Conservation (phyloP, 495 filamentous ascomycete species). For the Penicillium daleae region DNA sequence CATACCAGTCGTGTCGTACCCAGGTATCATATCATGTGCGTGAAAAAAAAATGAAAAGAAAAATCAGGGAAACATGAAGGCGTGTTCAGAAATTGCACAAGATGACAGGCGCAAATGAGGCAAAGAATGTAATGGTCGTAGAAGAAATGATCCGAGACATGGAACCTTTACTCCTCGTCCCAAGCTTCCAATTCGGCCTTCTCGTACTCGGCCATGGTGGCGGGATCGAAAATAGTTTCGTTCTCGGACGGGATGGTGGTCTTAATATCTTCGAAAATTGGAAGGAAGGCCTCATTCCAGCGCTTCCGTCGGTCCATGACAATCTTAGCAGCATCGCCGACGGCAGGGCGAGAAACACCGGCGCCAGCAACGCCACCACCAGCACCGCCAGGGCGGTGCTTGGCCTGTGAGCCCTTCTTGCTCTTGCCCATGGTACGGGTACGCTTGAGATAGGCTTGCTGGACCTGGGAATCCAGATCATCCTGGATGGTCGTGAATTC, state of each 20-base stretch:
- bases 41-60: background rate
- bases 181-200: slow-evolving; percentile 74
- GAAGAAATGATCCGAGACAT: too few species aligned
- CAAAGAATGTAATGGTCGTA: too few species aligned
- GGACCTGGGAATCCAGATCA: slow-evolving; percentile 93
- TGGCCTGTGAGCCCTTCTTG: slow-evolving; percentile 77
- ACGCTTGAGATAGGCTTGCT: slow-evolving; percentile 92
- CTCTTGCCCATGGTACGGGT: slow-evolving; percentile 92
- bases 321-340: slow-evolving; percentile 85
- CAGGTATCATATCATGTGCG: slow-evolving; percentile 11
- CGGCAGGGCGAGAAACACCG: slow-evolving; percentile 71
- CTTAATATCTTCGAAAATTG: slow-evolving; percentile 80
- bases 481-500: slow-evolving; percentile 97
- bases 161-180: slow-evolving; percentile 60
- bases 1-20: slow-evolving; percentile 8
- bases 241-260: slow-evolving; percentile 55
- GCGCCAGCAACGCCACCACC: slow-evolving; percentile 56
- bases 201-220: slow-evolving; percentile 58
- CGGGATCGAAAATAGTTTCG: slow-evolving; percentile 68
- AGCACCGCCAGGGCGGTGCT: slow-evolving; percentile 66
- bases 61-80: too few species aligned
- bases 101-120: background rate
- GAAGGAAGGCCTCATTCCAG: slow-evolving; percentile 86
- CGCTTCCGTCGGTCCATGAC: slow-evolving; percentile 85
- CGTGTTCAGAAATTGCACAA: background rate